These are phyloP conservation scores for Rhizopus sp. DNA, from an alignment of 371 early-diverging fungal genomes.

Conservation along the genomic window DNA sequence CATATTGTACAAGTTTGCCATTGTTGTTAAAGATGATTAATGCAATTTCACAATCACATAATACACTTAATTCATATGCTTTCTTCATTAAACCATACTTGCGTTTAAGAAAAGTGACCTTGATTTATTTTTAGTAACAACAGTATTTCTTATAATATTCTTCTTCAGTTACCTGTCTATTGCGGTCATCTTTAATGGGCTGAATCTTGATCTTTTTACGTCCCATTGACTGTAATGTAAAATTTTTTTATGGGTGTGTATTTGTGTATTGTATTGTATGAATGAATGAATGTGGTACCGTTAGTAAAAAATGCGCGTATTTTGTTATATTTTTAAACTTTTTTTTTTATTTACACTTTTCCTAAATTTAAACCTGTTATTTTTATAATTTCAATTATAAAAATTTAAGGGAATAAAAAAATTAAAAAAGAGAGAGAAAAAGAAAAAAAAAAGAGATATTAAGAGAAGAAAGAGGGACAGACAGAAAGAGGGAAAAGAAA, in stretches of 20 bases:
- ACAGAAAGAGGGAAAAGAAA: not conserved
- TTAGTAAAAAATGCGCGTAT: conserved; percentile 9
- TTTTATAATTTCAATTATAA: not conserved
- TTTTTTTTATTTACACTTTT: conserved; percentile 6
- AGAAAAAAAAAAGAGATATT: not conserved
- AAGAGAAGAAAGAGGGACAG: conserved; percentile 3
- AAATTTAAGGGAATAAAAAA: conserved; percentile 1
- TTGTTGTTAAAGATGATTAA: conserved; percentile 91
- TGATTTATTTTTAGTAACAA: not conserved
- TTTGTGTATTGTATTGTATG: not conserved
- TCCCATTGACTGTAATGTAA: conserved; percentile 67
- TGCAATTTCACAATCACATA: conserved; percentile 97
- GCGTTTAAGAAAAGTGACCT: conserved; percentile 25
- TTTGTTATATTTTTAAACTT: conserved; percentile 5
- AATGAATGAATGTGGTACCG: conserved; percentile 8
- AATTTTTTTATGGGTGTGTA: conserved; percentile 1
- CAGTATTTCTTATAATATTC: not conserved
- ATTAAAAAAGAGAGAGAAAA: conserved; percentile 3
- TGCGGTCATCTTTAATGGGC: conserved; percentile 92
- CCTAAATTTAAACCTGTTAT: conserved; percentile 5
- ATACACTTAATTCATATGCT: conserved; percentile 95
- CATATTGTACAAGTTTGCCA: conserved; percentile 91
- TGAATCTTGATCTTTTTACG: conserved; percentile 97
- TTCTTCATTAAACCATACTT: conserved; percentile 96
- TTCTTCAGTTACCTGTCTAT: conserved; percentile 74